Evolutionary conservation across 2,329 filamentous ascomycete genomes (phyloP), one percentile per base, ranked within the genome.

Genomic region (Calonectria montana): DNA sequence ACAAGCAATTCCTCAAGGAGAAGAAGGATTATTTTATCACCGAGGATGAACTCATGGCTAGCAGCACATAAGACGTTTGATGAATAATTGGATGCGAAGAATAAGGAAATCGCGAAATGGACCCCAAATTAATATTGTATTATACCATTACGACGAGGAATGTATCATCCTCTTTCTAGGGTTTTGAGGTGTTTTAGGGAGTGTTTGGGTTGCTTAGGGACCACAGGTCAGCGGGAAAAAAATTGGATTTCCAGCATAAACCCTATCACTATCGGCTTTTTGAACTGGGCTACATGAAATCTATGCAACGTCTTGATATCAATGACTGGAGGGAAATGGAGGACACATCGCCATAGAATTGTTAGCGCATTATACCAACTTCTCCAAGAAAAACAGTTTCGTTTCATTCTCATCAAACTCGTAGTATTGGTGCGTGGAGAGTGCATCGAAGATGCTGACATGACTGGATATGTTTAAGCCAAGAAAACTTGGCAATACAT

Each of bases 1-100:
- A 85, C 77, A 75, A 79, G 55, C 79, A 83, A 35, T 85, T 80
- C 71, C 72, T 80, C 41, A 76, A 73, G 2, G 82, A 84, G 66
- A 82, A 80, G 78, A 67, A 76, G 18, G 65, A 76, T 18, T 85
- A 82, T 71, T 84, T 79, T 75, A 76, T 84, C 53, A 80, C 80
- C 2, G 83, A 85, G 73, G 74, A 75, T 45, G 75, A 82, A n/a
- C 76, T 85, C 41, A 43, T 67, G 41, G 27, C 29, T 8, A 35
- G 25, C 16, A 82, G 83, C 77, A 72, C 72, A 63, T 71, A 75
- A 75, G 73, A 79, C 66, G 72, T 71, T 77, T 69, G 70, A 78
- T 71, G 77, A 78, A 57, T 47, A 69, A 64, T 62, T 70, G 63
- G 71, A 65, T 39, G 59, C 68, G 59, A 72, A 72, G 59, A 76